A percentile compares a stretch with the other conserved stretches of the same genome.
These are phyloP conservation scores for Colletotrichum kahawae DNA, from an alignment of 2,329 filamentous ascomycete genomes.

Conservation along the genomic window DNA sequence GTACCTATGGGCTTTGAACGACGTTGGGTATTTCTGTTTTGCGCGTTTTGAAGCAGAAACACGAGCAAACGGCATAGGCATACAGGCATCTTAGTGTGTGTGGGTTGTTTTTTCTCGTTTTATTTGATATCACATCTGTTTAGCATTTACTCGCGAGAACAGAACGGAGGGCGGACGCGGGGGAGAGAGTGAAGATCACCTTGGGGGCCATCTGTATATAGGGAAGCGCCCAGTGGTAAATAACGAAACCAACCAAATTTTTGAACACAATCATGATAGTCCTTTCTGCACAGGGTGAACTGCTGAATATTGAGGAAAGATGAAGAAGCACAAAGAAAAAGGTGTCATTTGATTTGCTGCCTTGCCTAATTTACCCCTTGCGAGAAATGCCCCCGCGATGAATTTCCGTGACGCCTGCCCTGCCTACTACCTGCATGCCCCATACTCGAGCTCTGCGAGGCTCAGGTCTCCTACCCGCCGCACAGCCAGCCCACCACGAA, in stretches of 20 bases:
- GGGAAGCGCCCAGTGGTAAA: neutral
- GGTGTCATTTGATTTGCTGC: neutral
- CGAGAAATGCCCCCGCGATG: neutral
- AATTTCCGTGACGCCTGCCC: neutral
- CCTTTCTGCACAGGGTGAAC: neutral
- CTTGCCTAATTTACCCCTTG: neutral
- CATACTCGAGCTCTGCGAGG: neutral
- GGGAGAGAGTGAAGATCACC: neutral
- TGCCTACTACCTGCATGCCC: neutral
- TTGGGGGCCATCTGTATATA: neutral
- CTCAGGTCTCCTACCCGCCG: neutral
- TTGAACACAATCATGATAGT: neutral
- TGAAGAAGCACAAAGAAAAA: neutral
- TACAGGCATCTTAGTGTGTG: neutral
- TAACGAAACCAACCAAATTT: neutral
- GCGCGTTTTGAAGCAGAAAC: neutral
- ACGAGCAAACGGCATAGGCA: neutral
- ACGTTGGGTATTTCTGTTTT: neutral
- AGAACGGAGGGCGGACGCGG: neutral
- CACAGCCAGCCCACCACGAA: neutral
- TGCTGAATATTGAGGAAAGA: neutral
- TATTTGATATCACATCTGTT: conserved; percentile 16
- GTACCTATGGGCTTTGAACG: conserved; percentile 10
- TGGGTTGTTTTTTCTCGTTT: neutral
- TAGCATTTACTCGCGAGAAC: neutral